These are phyloP conservation scores for Penicillium longicatenatum DNA, from an alignment of 495 filamentous ascomycete genomes.

Conservation along the genomic window DNA sequence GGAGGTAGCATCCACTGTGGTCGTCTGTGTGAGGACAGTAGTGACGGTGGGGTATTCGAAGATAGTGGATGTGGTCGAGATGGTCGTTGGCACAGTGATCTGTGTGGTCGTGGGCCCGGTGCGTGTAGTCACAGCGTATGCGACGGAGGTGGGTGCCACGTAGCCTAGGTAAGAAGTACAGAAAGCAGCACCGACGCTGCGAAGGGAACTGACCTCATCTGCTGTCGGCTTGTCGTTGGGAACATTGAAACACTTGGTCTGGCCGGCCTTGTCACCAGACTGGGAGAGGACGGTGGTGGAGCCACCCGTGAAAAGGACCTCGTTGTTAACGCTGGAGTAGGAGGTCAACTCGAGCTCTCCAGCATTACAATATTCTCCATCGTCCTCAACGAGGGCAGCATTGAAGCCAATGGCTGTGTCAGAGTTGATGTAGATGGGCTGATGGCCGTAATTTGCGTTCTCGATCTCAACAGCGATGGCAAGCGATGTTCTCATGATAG, in stretches of 20 bases:
- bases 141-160: neutral
- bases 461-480: neutral
- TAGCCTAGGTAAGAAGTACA: neutral
- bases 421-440: neutral
- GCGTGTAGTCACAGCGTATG: neutral
- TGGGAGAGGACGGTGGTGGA: neutral
- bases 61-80: neutral
- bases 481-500: neutral
- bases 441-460: neutral
- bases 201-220: neutral
- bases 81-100: neutral
- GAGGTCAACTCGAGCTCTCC: neutral
- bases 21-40: neutral
- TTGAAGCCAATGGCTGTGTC: neutral
- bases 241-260: neutral
- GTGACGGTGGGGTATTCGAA: neutral
- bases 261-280: neutral
- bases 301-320: neutral
- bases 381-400: neutral
- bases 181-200: neutral
- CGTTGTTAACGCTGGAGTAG: neutral
- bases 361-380: neutral
- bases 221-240: neutral
- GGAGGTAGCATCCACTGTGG: neutral
- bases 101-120: neutral